Evolutionary conservation across 2,329 filamentous ascomycete species (phyloP), one percentile per base, ranked within the genome.

Genomic region (Ophiocordyceps unilateralis): DNA sequence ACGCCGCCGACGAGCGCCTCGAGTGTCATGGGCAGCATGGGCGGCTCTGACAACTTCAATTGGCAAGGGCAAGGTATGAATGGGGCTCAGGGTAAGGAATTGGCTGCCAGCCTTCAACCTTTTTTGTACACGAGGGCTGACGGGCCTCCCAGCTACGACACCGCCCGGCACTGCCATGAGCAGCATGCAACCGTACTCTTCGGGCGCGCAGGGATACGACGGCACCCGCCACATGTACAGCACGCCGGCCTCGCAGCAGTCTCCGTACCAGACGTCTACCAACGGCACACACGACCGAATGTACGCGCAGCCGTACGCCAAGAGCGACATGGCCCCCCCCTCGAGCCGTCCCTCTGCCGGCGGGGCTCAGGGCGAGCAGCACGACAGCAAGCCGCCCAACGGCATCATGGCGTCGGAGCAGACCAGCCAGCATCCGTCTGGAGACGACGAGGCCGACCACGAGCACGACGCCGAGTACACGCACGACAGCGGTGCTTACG

Each of bases 1-100:
- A 95, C 89, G 4, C 89, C 89, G 30, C 88, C 89, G 1, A 85
- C 88, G 1, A 95, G 85, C 58, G 83, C 87, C n/a, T 91, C 87
- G 0, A 85, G 86, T 60, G 76, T 93, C 39, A 86, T 79, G 63
- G 70, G 65, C 66, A 64, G 74, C 47, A 85, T 93, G 71, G 78
- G 78, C 39, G 74, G 74, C 49, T 78, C 82, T 34, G 82, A 85
- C 28, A 81, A 74, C 36, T 93, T 89, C 59, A 81, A 88, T 56
- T 95, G 88, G 84, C 70, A 64, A 28, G 68, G 69, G 45, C 74
- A 61, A 42, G 72, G 72, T 48, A 80, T 84, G 69, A 71, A 65
- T 47, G 70, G 72, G 19, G 65, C 72, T 40, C 76, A 79, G 55
- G 69, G 71, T 55, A 66, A 70, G 51, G 83, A 85, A 62, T 72